Base-by-base conservation (phyloP, 108 stramenopile species). In the Cyclotella sp. region DNA sequence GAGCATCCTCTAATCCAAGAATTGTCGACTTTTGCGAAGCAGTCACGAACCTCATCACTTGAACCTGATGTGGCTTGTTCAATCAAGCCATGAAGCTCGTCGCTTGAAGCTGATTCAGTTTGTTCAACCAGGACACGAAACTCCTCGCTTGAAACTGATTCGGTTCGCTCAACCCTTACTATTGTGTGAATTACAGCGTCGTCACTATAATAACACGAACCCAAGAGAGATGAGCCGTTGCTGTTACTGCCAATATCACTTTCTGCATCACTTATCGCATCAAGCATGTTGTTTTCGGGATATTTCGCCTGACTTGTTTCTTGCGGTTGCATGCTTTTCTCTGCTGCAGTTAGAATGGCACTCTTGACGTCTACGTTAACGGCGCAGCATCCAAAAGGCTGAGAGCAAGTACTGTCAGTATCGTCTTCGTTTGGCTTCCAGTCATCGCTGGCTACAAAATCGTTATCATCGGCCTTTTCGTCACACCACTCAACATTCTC, bases 351-450 rank as follows among this genome's bases (percentile, higher is more conserved):
- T 24, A 46, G 18, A 45, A 64, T 64, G 3, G 44, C 12, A 26
- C 63, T 41, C 22, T 64, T 64, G 29, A 64, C 63, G 6, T 64
- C 63, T 34, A 47, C 63, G 21, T 64, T 64, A n/a, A 64, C 22
- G 9, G 63, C 45, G 44, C 43, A 64, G 26, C 21, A 64, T 46
- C 63, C 63, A 46, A 64, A 64, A 47, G 63, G 63, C 43, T 64
- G 44, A 22, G 63, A 64, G 44, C 44, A 64, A 19, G 21, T 14
- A 22, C 63, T 64, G 9, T 27, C 63, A 27, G 45, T 45, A 44
- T 64, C 63, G 13, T 64, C 63, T 22, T 51, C 49, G 8, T 45
- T 22, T 46, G 45, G 63, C 14, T 47, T 26, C 63, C 63, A 64
- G 44, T 64, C 63, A 64, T 64, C 45, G 9, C 63, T 22, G 6